Evolutionary conservation across 2,329 filamentous ascomycete species (phyloP).

Genomic region (Endothia cerciana): DNA sequence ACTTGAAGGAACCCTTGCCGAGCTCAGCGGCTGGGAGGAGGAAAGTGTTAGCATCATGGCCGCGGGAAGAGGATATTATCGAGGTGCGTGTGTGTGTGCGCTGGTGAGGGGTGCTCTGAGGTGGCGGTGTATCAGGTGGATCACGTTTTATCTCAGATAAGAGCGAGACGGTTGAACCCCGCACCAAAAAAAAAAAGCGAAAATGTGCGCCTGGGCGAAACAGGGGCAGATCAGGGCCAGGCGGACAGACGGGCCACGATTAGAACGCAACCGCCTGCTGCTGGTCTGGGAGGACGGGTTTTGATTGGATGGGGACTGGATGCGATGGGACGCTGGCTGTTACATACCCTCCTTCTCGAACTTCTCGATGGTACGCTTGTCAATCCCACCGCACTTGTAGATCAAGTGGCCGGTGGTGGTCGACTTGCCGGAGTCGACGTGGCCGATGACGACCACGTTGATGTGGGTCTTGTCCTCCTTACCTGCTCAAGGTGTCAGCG

Average conservation of each 20-base stretch:
- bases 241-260: not conserved
- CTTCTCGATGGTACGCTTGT: slow-evolving; percentile 99
- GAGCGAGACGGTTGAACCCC: slow-evolving; percentile 25
- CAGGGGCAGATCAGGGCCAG: slow-evolving; percentile 18
- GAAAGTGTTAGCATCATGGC: slow-evolving; percentile 24
- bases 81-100: not conserved
- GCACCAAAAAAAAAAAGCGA: slow-evolving; percentile 28
- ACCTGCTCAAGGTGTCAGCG: slow-evolving; percentile 39
- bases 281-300: not conserved
- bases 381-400: slow-evolving; percentile 99
- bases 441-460: slow-evolving; percentile 68
- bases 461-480: slow-evolving; percentile 96
- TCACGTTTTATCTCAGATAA: slow-evolving; percentile 26
- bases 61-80: not conserved
- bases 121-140: slow-evolving; percentile 14
- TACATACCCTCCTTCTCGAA: slow-evolving; percentile 92
- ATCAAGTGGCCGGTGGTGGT: slow-evolving; percentile 96
- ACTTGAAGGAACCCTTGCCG: slow-evolving; percentile 99
- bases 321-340: not conserved
- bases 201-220: slow-evolving; percentile 30
- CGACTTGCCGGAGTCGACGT: slow-evolving; percentile 99
- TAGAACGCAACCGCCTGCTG: not conserved
- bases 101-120: not conserved
- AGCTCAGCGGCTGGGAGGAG: slow-evolving; percentile 78
- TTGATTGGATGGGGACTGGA: not conserved